Base-by-base conservation (phyloP, 2,329 filamentous ascomycete species). In the Colletotrichum endophyticum region DNA sequence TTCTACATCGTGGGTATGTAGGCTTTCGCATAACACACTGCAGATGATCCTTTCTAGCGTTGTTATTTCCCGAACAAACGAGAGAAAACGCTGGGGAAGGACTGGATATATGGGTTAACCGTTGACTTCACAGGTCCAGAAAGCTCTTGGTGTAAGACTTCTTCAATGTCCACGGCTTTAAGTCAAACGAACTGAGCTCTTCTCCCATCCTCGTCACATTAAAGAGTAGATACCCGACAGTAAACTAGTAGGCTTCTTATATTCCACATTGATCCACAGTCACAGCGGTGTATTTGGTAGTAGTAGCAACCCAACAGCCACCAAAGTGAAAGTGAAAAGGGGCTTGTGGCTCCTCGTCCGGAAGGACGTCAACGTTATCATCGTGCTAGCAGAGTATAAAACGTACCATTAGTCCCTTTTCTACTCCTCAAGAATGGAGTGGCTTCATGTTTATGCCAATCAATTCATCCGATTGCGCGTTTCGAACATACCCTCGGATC, bases 1-100 rank as follows among this genome's bases (percentile, higher is more conserved):
- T 49, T 49, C 11, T 22, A 49, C 39, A 12, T n/a, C 5, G 5
- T 49, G 19, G 19, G 19, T 3, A n/a, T n/a, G 19, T 49, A 49
- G 9, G 19, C 5, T 49, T 49, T n/a, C 39, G 3, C 19, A n/a
- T 2, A n/a, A n/a, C 1, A 49, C 39, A n/a, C 5, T 1, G 1
- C 19, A 44, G 19, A n/a, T n/a, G 19, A n/a, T n/a, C 6, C 39
- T 11, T 44, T 39, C 7, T 19, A 2, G 36, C 2, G 4, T 39
- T 5, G 2, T 19, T 39, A 5, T 39, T 19, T 49, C 39, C 39
- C 3, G 39, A 49, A 49, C 4, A 49, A 49, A 0, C 39, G 0
- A 49, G 19, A n/a, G 39, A 49, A 39, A 39, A 39, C 16, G 36
- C 36, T 1, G 36, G 36, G 2, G 16, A 39, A 2, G 8, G 36